Conservation (phyloP, 2,329 filamentous ascomycete genomes). For the Aspergillus unguis region DNA sequence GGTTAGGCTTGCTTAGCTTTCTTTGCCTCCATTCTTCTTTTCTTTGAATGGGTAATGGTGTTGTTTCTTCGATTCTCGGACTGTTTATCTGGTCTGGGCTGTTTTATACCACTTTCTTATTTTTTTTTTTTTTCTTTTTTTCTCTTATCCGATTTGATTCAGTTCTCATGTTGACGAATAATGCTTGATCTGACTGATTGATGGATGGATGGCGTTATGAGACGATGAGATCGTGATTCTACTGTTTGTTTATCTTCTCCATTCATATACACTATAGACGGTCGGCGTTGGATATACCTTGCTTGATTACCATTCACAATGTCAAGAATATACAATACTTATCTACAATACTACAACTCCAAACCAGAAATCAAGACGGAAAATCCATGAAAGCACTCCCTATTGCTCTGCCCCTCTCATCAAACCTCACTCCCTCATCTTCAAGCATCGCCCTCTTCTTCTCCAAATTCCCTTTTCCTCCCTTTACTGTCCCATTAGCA, state of each 20-base stretch:
- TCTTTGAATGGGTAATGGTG: background rate
- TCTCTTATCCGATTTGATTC: background rate
- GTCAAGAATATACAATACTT: background rate
- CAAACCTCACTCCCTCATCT: constrained; percentile 37
- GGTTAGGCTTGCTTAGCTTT: constrained; percentile 17
- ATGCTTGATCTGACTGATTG: constrained; percentile 4
- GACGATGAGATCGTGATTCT: constrained; percentile 7
- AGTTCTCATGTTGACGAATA: constrained; percentile 11
- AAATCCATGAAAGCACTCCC: constrained; percentile 22
- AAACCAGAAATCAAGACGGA: background rate
- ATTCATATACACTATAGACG: constrained; percentile 8
- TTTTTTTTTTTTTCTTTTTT: background rate
- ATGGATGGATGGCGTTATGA: constrained; percentile 11
- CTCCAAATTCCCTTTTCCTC: constrained; percentile 36
- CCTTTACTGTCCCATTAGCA: background rate
- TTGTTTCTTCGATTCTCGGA: background rate
- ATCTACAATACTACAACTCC: background rate
- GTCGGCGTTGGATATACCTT: constrained; percentile 10
- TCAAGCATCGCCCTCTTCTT: constrained; percentile 35
- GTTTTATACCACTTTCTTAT: constrained; percentile 11
- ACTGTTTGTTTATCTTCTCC: background rate
- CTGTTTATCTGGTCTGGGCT: background rate
- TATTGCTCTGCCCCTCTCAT: constrained; percentile 26
- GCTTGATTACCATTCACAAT: background rate
- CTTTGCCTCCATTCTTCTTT: constrained; percentile 3